Base-by-base conservation (phyloP, 176 grass and related monocot species). In the Zizania latifolia region DNA sequence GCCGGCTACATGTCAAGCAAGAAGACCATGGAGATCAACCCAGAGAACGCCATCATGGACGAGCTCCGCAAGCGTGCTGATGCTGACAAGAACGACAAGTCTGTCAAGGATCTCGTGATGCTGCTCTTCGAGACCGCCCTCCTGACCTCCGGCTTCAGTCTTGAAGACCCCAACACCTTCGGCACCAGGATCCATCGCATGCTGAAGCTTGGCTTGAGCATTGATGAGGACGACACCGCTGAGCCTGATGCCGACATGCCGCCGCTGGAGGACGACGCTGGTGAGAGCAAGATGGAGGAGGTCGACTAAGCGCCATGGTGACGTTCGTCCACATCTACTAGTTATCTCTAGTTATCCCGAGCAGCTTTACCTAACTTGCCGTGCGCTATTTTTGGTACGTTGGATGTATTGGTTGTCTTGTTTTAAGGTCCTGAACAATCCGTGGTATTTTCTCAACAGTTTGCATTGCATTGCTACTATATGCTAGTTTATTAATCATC, bases 91-190 rank as follows among this genome's bases (percentile, higher is more conserved):
- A 90, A 90, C 5, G 88, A 90, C 75, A 90, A 90, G 48, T 93
- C 93, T 0, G 93, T 97, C 1, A 97, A 97, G 89, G 90, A 97
- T 67, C 90, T 97, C 0, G 90, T 90, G 56, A 79, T 89, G 68
- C 72, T 97, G 4, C 85, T 97, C 10, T 97, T 91, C 14, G 94
- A 97, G 81, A 97, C 90, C 0, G 27, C 94, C 3, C 88, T 97
- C 0, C 90, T 97, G 65, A 97, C 94, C 65, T 93, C 90, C 0
- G 90, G 94, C 32, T 97, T 91, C 86, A 97, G 94, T 70, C 69
- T 97, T 0, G 90, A 97, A 0, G 90, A 93, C 27, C 94, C 94
- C 55, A 93, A 97, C 81, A 93, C 90, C 44, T 97, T 97, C 4
- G 94, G 88, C 38, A 83, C 75, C 83, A 77, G 90, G 81, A 97